phyloP scores from a whole-genome alignment of 164 flowering plant species.

The Akebia trifoliata region DNA sequence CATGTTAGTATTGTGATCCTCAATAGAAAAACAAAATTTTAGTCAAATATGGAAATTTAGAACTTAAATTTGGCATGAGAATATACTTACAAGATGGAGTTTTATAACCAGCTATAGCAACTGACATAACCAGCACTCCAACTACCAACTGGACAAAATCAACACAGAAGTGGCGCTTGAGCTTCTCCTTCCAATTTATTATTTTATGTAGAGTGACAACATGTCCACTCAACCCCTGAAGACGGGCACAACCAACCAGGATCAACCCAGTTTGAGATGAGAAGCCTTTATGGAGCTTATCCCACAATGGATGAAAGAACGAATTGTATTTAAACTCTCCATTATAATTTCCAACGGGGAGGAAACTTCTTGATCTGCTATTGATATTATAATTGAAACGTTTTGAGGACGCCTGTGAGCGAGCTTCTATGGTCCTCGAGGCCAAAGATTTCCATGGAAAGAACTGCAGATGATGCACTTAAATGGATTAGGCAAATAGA shows the following conservation, averaged over 20 bases:
- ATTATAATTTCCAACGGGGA: slow-evolving; percentile 7
- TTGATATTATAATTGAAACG: slow-evolving; percentile 6
- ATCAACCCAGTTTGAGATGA: slow-evolving; percentile 18
- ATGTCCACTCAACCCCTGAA: slow-evolving; percentile 17
- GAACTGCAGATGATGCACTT: slow-evolving; percentile 19
- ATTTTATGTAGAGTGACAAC: slow-evolving; percentile 18
- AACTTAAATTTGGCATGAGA: neutral
- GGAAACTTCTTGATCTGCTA: slow-evolving; percentile 2
- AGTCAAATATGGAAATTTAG: neutral
- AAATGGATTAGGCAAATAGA: slow-evolving; percentile 14
- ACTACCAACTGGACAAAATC: slow-evolving; percentile 35
- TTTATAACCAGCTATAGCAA: slow-evolving; percentile 41
- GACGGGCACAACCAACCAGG: slow-evolving; percentile 12
- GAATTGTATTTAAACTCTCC: slow-evolving; percentile 11
- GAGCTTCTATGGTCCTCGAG: slow-evolving; percentile 12
- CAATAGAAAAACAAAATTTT: neutral
- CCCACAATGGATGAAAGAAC: slow-evolving; percentile 22
- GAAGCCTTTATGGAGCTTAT: slow-evolving; percentile 14
- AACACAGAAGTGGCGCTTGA: slow-evolving; percentile 26
- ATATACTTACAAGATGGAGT: slow-evolving; percentile 64
- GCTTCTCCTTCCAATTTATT: slow-evolving; percentile 26
- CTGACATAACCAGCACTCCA: slow-evolving; percentile 47
- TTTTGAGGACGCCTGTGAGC: slow-evolving; percentile 4
- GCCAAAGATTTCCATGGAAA: slow-evolving; percentile 20
- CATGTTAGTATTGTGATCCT: neutral